phyloP scores from a whole-genome alignment of 2,329 filamentous ascomycete genomes.

The Hortaea sp. region DNA sequence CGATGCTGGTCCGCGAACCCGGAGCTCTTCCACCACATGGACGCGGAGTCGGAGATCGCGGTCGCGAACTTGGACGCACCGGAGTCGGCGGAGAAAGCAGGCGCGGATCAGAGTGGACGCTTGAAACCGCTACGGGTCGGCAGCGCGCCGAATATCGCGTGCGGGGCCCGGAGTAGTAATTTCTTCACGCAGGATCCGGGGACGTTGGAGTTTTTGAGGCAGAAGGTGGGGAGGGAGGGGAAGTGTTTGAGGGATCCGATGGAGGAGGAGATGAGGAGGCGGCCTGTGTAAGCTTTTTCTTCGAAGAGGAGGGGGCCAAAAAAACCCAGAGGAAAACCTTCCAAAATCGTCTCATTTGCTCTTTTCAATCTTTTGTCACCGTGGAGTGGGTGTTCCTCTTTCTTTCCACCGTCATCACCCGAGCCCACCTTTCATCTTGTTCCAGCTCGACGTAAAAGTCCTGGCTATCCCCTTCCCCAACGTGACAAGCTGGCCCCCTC shows the following conservation, averaged over 20 bases:
- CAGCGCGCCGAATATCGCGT: conserved; percentile 24
- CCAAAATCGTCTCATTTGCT: too few species aligned
- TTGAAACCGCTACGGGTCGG: conserved; percentile 1
- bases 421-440: too few species aligned
- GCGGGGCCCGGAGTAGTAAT: conserved; percentile 28
- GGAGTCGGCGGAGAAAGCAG: neutral
- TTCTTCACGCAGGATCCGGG: conserved; percentile 26
- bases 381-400: too few species aligned
- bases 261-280: conserved; percentile 1
- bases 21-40: conserved; percentile 32
- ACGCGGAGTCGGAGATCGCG: conserved; percentile 28
- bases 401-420: too few species aligned
- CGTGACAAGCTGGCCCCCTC: too few species aligned
- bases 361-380: too few species aligned
- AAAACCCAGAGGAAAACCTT: too few species aligned
- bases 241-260: conserved; percentile 24
- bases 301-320: too few species aligned
- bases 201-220: conserved; percentile 24
- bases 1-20: conserved; percentile 28
- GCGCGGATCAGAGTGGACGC: conserved; percentile 1
- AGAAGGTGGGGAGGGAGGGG: conserved; percentile 29
- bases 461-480: too few species aligned
- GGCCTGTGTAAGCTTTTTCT: neutral
- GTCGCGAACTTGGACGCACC: conserved; percentile 13
- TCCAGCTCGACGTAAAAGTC: too few species aligned